Conservation (phyloP, 2,329 filamentous ascomycete species). For the Arachnomyces sp. region DNA sequence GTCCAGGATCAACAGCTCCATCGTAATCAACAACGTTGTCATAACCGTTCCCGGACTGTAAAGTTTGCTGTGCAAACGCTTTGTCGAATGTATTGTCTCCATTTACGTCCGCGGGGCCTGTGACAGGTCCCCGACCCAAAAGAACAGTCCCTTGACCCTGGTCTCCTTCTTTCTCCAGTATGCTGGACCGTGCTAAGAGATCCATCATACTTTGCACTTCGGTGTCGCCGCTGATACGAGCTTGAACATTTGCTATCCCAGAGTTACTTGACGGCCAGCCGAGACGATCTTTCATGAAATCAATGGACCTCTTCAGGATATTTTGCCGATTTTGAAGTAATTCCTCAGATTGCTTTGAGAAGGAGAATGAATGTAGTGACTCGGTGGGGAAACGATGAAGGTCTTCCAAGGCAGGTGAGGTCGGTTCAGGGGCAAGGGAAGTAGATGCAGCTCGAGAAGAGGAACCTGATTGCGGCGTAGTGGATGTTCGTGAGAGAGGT, state of each 20-base stretch:
- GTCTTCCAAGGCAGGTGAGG: constrained; percentile 73
- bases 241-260: constrained; percentile 74
- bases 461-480: constrained; percentile 60
- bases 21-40: constrained; percentile 1
- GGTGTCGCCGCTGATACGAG: constrained; percentile 70
- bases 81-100: constrained; percentile 78
- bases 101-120: constrained; percentile 67
- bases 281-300: constrained; percentile 91
- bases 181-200: constrained; percentile 69
- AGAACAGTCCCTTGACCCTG: constrained; percentile 39
- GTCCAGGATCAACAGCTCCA: constrained; percentile 1
- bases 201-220: constrained; percentile 90
- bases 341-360: constrained; percentile 91
- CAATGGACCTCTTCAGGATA: constrained; percentile 84
- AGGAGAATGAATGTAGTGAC: constrained; percentile 96
- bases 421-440: constrained; percentile 54
- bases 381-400: constrained; percentile 88
- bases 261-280: constrained; percentile 71
- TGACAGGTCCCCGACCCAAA: constrained; percentile 61
- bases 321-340: constrained; percentile 86
- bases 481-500: constrained; percentile 57
- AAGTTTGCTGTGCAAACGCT: constrained; percentile 53
- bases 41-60: neutral
- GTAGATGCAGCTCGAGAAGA: constrained; percentile 47
- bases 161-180: constrained; percentile 60